Conservation (phyloP, 169 alveolate genomes). For the Plasmodium fragile region DNA sequence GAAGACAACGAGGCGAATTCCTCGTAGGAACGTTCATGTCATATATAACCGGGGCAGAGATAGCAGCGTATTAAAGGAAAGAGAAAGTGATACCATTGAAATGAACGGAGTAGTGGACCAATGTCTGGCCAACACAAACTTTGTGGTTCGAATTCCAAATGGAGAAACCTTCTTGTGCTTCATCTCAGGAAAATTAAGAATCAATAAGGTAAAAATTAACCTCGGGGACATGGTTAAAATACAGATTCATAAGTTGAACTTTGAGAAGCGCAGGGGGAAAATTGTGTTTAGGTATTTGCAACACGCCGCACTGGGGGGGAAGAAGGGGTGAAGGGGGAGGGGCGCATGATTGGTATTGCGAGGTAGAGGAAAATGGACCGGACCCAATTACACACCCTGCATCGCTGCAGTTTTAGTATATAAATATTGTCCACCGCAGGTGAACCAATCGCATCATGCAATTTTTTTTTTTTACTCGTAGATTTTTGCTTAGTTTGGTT, state of each 20-base stretch:
- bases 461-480: neutral
- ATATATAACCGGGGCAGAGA: constrained; percentile 13
- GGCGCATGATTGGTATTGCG: neutral
- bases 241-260: constrained; percentile 60
- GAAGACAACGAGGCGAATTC: neutral
- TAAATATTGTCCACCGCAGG: neutral
- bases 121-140: constrained; percentile 69
- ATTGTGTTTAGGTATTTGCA: constrained; percentile 55
- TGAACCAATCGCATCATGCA: neutral
- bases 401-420: neutral
- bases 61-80: neutral
- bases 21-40: neutral
- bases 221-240: constrained; percentile 63
- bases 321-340: neutral
- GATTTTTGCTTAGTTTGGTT: neutral
- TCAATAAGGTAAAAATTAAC: constrained; percentile 61
- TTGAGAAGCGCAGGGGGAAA: constrained; percentile 71
- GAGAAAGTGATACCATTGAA: constrained; percentile 51
- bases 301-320: constrained; percentile 18
- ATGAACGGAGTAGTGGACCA: constrained; percentile 70
- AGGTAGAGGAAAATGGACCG: neutral
- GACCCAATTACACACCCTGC: neutral
- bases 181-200: constrained; percentile 55
- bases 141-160: constrained; percentile 65
- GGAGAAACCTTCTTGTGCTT: constrained; percentile 64